Conservation (phyloP, 2,329 filamentous ascomycete genomes). For the Neonectria ditissima region DNA sequence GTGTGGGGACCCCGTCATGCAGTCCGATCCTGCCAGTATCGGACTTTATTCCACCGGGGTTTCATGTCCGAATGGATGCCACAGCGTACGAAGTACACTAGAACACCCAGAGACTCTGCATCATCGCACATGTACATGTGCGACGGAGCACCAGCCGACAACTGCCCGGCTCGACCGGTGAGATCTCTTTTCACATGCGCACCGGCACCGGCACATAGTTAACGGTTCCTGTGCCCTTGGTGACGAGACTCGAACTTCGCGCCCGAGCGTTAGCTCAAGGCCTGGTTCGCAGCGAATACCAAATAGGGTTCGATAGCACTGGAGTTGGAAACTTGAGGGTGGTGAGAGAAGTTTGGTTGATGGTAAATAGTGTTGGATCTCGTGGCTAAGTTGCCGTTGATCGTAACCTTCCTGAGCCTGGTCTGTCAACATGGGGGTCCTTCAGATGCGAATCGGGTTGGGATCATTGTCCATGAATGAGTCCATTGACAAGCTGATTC, state of each 20-base stretch:
- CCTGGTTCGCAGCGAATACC: constrained; percentile 3
- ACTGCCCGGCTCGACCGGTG: constrained; percentile 1
- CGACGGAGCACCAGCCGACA: neutral
- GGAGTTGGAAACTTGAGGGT: neutral
- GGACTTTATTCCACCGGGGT: constrained; percentile 25
- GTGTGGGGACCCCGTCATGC: constrained; percentile 21
- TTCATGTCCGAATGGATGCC: constrained; percentile 19
- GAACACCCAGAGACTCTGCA: constrained; percentile 8
- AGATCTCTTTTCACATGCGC: constrained; percentile 6
- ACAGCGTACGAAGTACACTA: neutral
- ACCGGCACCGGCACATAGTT: neutral
- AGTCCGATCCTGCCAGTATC: constrained; percentile 16
- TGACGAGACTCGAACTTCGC: neutral
- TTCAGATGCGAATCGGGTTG: constrained; percentile 12
- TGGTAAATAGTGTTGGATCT: neutral
- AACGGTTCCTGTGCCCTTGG: neutral
- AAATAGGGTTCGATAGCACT: constrained; percentile 20
- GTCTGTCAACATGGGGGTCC: constrained; percentile 11
- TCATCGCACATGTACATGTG: neutral
- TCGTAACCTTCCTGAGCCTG: constrained; percentile 3
- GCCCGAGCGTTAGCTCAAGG: constrained; percentile 3
- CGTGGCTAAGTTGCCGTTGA: neutral
- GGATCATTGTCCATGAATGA: constrained; percentile 10
- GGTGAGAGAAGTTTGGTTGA: constrained; percentile 1
- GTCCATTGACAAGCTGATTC: constrained; percentile 24